Percentiles rank a stretch among this genome's conserved stretches.
These are phyloP conservation scores for Drechslerella dactyloides DNA, from an alignment of 2,329 filamentous ascomycete genomes.

Conservation along the genomic window DNA sequence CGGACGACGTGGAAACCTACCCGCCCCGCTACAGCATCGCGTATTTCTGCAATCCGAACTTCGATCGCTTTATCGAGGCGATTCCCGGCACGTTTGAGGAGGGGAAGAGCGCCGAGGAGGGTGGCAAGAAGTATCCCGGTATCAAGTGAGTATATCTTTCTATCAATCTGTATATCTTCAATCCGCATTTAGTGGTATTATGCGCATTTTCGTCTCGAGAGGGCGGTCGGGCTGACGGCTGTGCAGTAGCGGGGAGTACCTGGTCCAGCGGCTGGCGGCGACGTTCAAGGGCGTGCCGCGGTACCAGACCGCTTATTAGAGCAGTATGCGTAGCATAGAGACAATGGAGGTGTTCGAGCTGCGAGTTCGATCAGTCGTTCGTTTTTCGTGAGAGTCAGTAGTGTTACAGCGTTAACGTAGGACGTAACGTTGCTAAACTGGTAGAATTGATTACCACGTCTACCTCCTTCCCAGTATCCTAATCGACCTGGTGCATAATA, in stretches of 20 bases:
- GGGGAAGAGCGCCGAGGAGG: slow-evolving; percentile 59
- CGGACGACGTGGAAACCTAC: slow-evolving; percentile 64
- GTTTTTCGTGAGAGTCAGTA: too few species aligned
- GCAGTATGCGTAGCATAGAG: background rate
- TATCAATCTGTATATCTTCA: background rate
- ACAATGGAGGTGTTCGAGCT: background rate
- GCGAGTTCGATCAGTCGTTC: background rate
- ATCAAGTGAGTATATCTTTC: slow-evolving; percentile 63
- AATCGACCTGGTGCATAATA: too few species aligned
- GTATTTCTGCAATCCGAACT: slow-evolving; percentile 91
- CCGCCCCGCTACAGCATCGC: slow-evolving; percentile 85
- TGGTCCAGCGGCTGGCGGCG: slow-evolving; percentile 76
- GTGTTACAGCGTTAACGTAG: too few species aligned
- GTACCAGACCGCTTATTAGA: slow-evolving; percentile 34
- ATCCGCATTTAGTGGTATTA: too few species aligned
- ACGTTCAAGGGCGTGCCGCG: slow-evolving; percentile 61
- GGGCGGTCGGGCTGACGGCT: slow-evolving; percentile 20
- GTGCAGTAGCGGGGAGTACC: slow-evolving; percentile 72
- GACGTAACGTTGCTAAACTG: too few species aligned
- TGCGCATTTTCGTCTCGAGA: too few species aligned
- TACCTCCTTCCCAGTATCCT: too few species aligned
- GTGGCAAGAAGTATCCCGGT: slow-evolving; percentile 77
- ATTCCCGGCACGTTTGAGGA: slow-evolving; percentile 76
- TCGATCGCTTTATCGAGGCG: slow-evolving; percentile 75
- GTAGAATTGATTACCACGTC: too few species aligned